A percentile compares a stretch with the other conserved stretches of the same genome.
These are phyloP conservation scores for Collybia mongolica DNA, from an alignment of 768 basidiomycete genomes.

Conservation along the genomic window DNA sequence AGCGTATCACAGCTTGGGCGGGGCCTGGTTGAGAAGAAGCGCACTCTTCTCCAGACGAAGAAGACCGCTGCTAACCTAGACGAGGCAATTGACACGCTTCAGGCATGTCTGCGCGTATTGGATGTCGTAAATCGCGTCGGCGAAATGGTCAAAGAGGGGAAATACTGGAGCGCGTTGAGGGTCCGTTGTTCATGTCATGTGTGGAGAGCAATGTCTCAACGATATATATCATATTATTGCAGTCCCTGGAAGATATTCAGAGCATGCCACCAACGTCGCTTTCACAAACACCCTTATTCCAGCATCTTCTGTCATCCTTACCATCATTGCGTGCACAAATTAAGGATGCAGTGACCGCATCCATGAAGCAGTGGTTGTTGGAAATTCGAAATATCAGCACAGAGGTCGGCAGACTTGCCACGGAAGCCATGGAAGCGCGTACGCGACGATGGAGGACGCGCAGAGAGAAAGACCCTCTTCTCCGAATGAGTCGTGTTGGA, in stretches of 20 bases:
- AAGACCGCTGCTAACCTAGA: slow-evolving; percentile 94
- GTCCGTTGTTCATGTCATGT: slow-evolving; percentile 54
- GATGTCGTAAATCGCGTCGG: slow-evolving; percentile 92
- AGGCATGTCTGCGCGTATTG: slow-evolving; percentile 87
- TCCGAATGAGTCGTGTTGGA: slow-evolving; percentile 77
- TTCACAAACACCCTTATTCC: slow-evolving; percentile 91
- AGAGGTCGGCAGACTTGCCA: slow-evolving; percentile 81
- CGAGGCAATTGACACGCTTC: slow-evolving; percentile 93
- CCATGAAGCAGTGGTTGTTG: slow-evolving; percentile 95
- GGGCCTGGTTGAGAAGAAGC: slow-evolving; percentile 92
- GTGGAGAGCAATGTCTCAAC: slow-evolving; percentile 27
- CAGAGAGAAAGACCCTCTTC: slow-evolving; percentile 80
- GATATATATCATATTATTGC: slow-evolving; percentile 22
- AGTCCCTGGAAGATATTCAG: slow-evolving; percentile 96
- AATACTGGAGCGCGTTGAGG: slow-evolving; percentile 95
- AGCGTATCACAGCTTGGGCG: slow-evolving; percentile 88
- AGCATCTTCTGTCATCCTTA: slow-evolving; percentile 86
- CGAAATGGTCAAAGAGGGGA: slow-evolving; percentile 89
- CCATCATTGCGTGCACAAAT: slow-evolving; percentile 89
- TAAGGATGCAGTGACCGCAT: slow-evolving; percentile 90
- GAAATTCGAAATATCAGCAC: slow-evolving; percentile 90
- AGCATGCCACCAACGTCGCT: slow-evolving; percentile 85
- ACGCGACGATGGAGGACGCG: slow-evolving; percentile 80
- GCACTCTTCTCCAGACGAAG: slow-evolving; percentile 82
- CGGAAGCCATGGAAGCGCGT: slow-evolving; percentile 87